Evolutionary conservation across 2,329 filamentous ascomycete species (phyloP).

Genomic region (Aurifilum marmelostoma): DNA sequence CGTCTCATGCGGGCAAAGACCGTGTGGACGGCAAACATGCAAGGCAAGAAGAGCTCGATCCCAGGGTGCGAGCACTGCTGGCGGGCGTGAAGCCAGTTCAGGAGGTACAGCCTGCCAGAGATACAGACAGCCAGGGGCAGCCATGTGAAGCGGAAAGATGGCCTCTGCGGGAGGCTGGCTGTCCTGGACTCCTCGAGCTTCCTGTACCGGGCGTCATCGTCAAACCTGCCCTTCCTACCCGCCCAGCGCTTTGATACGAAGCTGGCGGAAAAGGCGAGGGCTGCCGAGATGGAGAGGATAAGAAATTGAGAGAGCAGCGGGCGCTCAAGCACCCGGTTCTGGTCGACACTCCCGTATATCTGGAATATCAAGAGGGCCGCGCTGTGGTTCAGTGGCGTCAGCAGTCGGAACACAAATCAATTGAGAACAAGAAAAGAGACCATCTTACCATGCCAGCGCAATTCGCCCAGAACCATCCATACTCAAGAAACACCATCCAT

Average conservation of each 20-base stretch:
- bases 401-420: neutral
- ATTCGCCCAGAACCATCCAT: constrained; percentile 4
- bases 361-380: constrained; percentile 23
- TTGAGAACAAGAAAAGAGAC: neutral
- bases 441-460: constrained; percentile 7
- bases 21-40: constrained; percentile 50
- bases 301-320: constrained; percentile 53
- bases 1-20: constrained; percentile 42
- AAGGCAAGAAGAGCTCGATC: constrained; percentile 54
- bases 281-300: constrained; percentile 50
- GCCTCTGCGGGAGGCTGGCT: constrained; percentile 48
- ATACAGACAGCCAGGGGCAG: constrained; percentile 49
- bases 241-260: constrained; percentile 51
- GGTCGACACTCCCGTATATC: constrained; percentile 40
- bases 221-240: constrained; percentile 52
- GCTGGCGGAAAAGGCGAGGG: constrained; percentile 46
- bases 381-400: constrained; percentile 12
- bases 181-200: constrained; percentile 40
- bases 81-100: constrained; percentile 49
- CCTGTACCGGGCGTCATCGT: constrained; percentile 33
- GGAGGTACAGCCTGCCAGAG: constrained; percentile 52
- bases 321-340: constrained; percentile 55
- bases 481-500: neutral
- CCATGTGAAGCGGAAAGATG: constrained; percentile 48
- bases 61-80: constrained; percentile 56